Evolutionary conservation across 331 rosid species (phyloP).

Genomic region (Dryas integrifolia): DNA sequence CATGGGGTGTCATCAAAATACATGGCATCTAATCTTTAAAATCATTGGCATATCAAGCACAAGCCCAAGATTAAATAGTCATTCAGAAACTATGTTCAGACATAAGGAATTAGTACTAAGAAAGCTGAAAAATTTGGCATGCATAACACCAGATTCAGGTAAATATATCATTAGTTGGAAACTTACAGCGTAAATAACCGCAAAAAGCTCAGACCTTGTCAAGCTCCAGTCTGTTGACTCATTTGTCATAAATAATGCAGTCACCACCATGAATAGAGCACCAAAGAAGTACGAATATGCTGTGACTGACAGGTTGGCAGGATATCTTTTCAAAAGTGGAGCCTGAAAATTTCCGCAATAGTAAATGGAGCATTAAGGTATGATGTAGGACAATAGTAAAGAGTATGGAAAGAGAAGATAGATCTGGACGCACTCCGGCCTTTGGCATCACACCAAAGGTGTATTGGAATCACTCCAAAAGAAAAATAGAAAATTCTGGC

Average conservation of each 20-base stretch:
- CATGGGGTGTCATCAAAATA: neutral
- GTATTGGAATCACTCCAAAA: no score
- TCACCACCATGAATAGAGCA: conserved; percentile 60
- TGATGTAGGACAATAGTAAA: neutral
- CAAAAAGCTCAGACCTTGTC: conserved; percentile 65
- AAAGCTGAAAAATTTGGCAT: conserved; percentile 12
- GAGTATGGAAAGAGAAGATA: no score
- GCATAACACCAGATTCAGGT: conserved; percentile 8
- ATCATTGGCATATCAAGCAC: neutral
- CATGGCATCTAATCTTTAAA: neutral
- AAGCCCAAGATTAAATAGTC: neutral
- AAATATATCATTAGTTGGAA: conserved; percentile 9
- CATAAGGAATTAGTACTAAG: neutral
- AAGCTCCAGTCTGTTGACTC: conserved; percentile 72
- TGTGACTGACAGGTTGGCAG: conserved; percentile 73
- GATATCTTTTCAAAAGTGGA: conserved; percentile 68
- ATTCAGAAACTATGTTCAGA: neutral
- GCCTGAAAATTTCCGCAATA: conserved; percentile 60
- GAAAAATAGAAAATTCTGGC: no score
- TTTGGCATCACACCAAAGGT: no score
- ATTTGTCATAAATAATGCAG: conserved; percentile 54
- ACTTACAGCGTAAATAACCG: conserved; percentile 84
- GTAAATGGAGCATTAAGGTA: conserved; percentile 19
- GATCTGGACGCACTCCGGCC: no score
- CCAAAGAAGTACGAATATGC: conserved; percentile 84